phyloP scores from a whole-genome alignment of 441 rosid genomes.

The Melianthus villosus region DNA sequence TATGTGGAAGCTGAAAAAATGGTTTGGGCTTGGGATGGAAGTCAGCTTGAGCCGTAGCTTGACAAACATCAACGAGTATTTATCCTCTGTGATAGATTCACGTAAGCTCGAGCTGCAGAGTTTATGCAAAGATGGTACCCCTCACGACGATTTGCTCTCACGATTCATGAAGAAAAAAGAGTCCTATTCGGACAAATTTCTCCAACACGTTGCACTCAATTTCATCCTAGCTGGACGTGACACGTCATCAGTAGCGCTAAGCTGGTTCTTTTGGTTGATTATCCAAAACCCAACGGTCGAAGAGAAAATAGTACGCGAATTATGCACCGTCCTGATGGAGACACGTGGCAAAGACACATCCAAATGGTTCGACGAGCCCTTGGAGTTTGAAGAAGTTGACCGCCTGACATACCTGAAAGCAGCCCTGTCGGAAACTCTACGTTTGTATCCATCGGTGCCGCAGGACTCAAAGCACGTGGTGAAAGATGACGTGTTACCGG shows the following conservation, averaged over 20 bases:
- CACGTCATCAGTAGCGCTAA: constrained; percentile 77
- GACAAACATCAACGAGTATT: constrained; percentile 42
- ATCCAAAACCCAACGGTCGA: constrained; percentile 47
- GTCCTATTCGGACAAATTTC: constrained; percentile 51
- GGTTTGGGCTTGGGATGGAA: constrained; percentile 77
- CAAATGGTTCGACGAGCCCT: constrained; percentile 50
- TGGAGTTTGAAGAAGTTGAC: constrained; percentile 63
- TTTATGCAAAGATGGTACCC: constrained; percentile 27
- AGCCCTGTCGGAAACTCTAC: constrained; percentile 66
- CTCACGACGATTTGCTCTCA: constrained; percentile 68
- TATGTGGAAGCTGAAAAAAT: constrained; percentile 60
- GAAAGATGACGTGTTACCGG: constrained; percentile 70
- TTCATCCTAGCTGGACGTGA: constrained; percentile 96
- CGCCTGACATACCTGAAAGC: constrained; percentile 64
- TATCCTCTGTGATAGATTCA: constrained; percentile 45
- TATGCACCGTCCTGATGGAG: constrained; percentile 36
- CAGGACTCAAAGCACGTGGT: constrained; percentile 79
- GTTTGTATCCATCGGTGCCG: constrained; percentile 74
- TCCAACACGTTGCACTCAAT: constrained; percentile 80
- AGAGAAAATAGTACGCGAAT: constrained; percentile 47
- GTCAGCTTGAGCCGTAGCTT: constrained; percentile 65
- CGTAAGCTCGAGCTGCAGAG: constrained; percentile 52
- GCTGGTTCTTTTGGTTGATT: constrained; percentile 85
- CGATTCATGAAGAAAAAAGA: constrained; percentile 85
- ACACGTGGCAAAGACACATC: constrained; percentile 55